A percentile compares a stretch with the other conserved stretches of the same genome.
These are phyloP conservation scores for Colletotrichum phormii DNA, from an alignment of 2,329 filamentous ascomycete species.

Conservation along the genomic window DNA sequence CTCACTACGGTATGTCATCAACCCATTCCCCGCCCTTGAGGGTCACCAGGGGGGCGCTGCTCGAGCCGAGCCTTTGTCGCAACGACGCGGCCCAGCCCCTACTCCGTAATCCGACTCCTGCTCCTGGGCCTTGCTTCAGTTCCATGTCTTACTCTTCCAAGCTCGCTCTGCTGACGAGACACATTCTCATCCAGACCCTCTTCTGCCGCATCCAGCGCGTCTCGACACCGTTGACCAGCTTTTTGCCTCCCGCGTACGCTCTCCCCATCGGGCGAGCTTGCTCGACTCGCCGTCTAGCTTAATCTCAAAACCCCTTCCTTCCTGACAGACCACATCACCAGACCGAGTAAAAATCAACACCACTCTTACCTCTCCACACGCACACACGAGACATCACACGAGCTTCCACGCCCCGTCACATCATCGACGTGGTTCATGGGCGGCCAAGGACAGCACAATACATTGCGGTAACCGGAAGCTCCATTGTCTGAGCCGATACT, in stretches of 20 bases:
- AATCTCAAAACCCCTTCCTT: conserved; percentile 11
- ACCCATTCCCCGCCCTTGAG: conserved; percentile 30
- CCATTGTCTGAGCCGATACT: conserved; percentile 27
- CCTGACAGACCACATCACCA: conserved; percentile 23
- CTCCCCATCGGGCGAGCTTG: background rate
- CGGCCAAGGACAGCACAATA: conserved; percentile 26
- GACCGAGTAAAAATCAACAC: conserved; percentile 13
- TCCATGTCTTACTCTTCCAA: background rate
- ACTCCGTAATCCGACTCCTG: conserved; percentile 10
- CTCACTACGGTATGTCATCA: conserved; percentile 48
- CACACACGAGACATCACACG: background rate
- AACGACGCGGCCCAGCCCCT: conserved; percentile 20
- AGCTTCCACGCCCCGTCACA: background rate
- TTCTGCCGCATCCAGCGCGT: conserved; percentile 23
- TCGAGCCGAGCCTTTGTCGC: conserved; percentile 33
- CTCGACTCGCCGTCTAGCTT: background rate
- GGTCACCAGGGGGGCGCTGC: conserved; percentile 18
- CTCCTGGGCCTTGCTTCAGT: conserved; percentile 7
- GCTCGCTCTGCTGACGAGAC: conserved; percentile 23
- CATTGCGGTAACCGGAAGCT: conserved; percentile 21
- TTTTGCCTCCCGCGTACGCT: conserved; percentile 25
- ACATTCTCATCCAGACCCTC: conserved; percentile 29
- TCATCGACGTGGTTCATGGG: conserved; percentile 32
- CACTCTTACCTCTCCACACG: background rate
- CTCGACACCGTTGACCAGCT: conserved; percentile 14